Conservation (phyloP, 129 eudicot genomes). For the Sambucus nigra region DNA sequence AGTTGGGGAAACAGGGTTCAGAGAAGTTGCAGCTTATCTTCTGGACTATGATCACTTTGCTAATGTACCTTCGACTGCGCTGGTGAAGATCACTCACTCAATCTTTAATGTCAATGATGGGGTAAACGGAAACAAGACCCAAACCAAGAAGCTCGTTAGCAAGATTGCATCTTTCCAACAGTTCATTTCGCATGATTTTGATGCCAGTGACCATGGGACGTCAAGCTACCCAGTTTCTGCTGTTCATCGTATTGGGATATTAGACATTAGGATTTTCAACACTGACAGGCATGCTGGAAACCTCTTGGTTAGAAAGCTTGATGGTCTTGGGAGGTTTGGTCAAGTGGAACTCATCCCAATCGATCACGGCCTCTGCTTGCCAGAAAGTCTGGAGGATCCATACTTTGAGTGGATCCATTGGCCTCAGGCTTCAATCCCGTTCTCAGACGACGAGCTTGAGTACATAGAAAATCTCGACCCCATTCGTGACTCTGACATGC, state of each 20-base stretch:
- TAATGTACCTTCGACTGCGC: slow-evolving; percentile 89
- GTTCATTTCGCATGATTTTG: slow-evolving; percentile 80
- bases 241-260: slow-evolving; percentile 91
- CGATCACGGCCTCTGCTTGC: slow-evolving; percentile 93
- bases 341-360: slow-evolving; percentile 84
- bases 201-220: slow-evolving; percentile 94
- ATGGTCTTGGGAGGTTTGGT: slow-evolving; percentile 55
- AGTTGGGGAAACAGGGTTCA: slow-evolving; percentile 81
- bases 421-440: slow-evolving; percentile 97
- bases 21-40: slow-evolving; percentile 90
- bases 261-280: slow-evolving; percentile 85
- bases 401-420: slow-evolving; percentile 98
- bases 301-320: slow-evolving; percentile 64
- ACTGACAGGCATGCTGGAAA: slow-evolving; percentile 92
- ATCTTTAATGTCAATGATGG: slow-evolving; percentile 77
- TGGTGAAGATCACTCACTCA: slow-evolving; percentile 84
- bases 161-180: slow-evolving; percentile 92
- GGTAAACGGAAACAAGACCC: slow-evolving; percentile 43
- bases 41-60: slow-evolving; percentile 77
- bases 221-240: slow-evolving; percentile 80
- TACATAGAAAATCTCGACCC: slow-evolving; percentile 76
- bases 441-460: slow-evolving; percentile 90
- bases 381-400: slow-evolving; percentile 89
- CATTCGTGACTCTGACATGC: slow-evolving; percentile 50
- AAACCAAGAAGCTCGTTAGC: slow-evolving; percentile 43